Conservation (phyloP, 129 eudicot species). For the Solidago caesia region DNA sequence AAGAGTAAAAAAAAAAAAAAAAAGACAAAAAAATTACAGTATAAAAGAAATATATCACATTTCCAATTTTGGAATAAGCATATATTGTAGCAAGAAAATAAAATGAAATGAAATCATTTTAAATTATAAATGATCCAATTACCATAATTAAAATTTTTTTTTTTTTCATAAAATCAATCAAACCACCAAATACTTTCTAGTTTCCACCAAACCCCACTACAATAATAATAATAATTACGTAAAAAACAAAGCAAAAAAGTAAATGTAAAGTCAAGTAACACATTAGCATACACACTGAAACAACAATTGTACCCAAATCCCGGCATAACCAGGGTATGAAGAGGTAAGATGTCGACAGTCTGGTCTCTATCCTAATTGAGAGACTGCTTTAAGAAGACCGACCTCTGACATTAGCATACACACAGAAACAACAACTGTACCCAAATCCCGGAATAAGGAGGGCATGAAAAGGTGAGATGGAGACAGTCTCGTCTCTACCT, state of each 20-base stretch:
- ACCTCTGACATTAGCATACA: not conserved
- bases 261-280: constrained; percentile 7
- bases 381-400: too few species aligned
- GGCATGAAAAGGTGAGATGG: too few species aligned
- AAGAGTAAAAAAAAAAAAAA: too few species aligned
- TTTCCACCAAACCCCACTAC: not conserved
- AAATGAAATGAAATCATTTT: not conserved
- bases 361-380: too few species aligned
- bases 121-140: not conserved
- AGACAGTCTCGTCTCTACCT: too few species aligned
- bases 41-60: not conserved
- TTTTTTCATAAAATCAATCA: not conserved
- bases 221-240: not conserved
- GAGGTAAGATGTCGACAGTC: too few species aligned
- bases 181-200: not conserved
- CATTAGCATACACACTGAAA: not conserved
- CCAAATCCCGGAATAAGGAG: too few species aligned
- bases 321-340: too few species aligned
- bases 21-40: not conserved
- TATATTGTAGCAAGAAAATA: not conserved
- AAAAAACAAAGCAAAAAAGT: not conserved
- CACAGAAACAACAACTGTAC: not conserved
- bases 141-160: not conserved
- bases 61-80: not conserved
- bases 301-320: not conserved